phyloP scores from a whole-genome alignment of 306 rosid species.

The Vigna trinervia region DNA sequence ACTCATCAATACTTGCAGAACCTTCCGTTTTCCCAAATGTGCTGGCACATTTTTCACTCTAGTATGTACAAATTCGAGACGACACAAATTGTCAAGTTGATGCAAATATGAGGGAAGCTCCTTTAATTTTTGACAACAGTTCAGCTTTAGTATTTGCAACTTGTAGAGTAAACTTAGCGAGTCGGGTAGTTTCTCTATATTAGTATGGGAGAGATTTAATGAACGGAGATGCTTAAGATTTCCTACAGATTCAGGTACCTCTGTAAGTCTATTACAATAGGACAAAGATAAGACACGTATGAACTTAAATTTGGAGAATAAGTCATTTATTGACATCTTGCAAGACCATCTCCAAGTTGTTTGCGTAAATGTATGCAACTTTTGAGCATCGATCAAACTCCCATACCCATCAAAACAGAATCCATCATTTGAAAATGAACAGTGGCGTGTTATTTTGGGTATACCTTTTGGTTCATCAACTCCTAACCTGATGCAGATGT shows the following conservation, averaged over 20 bases:
- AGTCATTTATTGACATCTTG: too few species aligned
- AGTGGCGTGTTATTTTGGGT: neutral
- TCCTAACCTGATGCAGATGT: neutral
- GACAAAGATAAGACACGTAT: too few species aligned
- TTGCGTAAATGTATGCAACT: too few species aligned
- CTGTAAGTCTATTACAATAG: too few species aligned
- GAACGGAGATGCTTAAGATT: too few species aligned
- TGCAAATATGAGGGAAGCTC: constrained; percentile 17
- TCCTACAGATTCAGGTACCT: too few species aligned
- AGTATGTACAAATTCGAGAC: neutral
- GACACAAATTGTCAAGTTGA: neutral
- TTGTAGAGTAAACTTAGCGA: neutral
- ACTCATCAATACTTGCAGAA: constrained; percentile 23
- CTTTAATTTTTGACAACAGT: neutral
- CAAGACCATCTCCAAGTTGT: too few species aligned
- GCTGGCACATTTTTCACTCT: neutral
- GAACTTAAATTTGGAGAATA: too few species aligned
- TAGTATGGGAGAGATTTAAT: neutral
- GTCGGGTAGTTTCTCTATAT: constrained; percentile 9
- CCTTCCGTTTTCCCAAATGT: neutral
- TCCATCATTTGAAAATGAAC: neutral
- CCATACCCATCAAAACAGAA: too few species aligned
- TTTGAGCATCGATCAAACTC: too few species aligned
- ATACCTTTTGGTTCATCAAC: neutral
- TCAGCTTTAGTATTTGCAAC: constrained; percentile 17